phyloP scores from a whole-genome alignment of 305 asterid species.

The Lippia alba region DNA sequence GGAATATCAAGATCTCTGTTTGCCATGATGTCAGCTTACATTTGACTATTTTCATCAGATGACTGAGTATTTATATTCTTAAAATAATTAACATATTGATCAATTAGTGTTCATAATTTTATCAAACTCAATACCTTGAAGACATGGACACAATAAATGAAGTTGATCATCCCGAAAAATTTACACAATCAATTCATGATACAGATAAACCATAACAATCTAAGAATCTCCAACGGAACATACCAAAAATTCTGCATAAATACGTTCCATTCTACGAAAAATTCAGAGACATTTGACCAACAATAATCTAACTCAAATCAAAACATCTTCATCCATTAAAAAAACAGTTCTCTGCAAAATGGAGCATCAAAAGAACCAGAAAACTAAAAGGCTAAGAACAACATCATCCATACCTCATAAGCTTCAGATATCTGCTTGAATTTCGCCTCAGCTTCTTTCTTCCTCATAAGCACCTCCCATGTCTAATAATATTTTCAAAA shows the following conservation, averaged over 20 bases:
- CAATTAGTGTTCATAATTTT: not conserved
- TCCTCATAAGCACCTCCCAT: too few relatives aligned
- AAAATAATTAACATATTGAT: too few relatives aligned
- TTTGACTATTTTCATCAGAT: not conserved
- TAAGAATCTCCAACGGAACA: not conserved
- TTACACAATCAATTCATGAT: not conserved
- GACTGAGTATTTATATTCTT: not conserved
- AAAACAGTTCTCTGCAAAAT: not conserved
- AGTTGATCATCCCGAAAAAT: not conserved
- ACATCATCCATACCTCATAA: conserved; percentile 58
- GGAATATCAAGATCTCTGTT: not conserved
- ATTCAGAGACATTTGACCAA: too few relatives aligned
- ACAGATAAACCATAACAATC: not conserved
- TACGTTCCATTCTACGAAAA: not conserved
- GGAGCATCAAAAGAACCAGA: conserved; percentile 5
- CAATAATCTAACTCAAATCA: not conserved
- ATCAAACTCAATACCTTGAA: not conserved
- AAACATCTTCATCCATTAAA: not conserved
- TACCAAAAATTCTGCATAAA: not conserved
- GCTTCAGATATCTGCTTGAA: conserved; percentile 95
- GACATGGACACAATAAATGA: not conserved
- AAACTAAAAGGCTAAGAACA: not conserved
- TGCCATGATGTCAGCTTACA: not conserved
- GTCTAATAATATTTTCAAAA: too few relatives aligned
- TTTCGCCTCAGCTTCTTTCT: conserved; percentile 90